These are phyloP conservation scores for Tricholoma saponaceum DNA, from an alignment of 768 basidiomycete species.

Conservation along the genomic window DNA sequence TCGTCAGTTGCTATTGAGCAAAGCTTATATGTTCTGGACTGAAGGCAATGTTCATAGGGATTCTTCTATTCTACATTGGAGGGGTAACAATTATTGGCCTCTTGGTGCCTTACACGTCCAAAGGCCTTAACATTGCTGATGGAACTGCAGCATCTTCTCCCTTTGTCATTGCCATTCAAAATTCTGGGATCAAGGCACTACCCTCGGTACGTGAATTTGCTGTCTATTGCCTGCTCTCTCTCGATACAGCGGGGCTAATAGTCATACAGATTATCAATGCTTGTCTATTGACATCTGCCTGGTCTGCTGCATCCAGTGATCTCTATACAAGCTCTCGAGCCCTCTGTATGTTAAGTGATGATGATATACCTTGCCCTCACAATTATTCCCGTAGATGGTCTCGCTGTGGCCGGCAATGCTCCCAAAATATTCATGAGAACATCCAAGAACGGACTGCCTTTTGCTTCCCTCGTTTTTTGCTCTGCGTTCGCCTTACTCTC, in stretches of 20 bases:
- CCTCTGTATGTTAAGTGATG: conserved; percentile 47
- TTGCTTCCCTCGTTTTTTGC: conserved; percentile 65
- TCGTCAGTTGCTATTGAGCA: conserved; percentile 31
- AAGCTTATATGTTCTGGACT: neutral
- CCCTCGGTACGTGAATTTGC: conserved; percentile 56
- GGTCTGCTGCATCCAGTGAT: conserved; percentile 89
- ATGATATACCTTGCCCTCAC: neutral
- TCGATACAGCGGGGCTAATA: conserved; percentile 1
- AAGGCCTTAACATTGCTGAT: conserved; percentile 43
- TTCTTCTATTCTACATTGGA: conserved; percentile 74
- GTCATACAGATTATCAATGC: conserved; percentile 67
- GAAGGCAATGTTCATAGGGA: conserved; percentile 44
- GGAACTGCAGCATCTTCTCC: conserved; percentile 75
- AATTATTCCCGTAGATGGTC: conserved; percentile 53
- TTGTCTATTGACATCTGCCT: conserved; percentile 81
- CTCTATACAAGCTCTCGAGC: conserved; percentile 87
- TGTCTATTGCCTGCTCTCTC: neutral
- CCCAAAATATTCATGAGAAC: conserved; percentile 75
- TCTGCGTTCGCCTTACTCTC: conserved; percentile 66
- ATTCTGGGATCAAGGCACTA: conserved; percentile 81
- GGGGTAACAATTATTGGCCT: conserved; percentile 78
- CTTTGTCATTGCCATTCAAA: conserved; percentile 86
- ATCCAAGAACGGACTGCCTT: conserved; percentile 71
- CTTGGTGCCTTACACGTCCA: conserved; percentile 71
- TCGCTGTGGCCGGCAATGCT: conserved; percentile 77